Evolutionary conservation across 805 yeast species (phyloP), one percentile per base, ranked within the genome.

Genomic region (Metschnikowia henanensis): DNA sequence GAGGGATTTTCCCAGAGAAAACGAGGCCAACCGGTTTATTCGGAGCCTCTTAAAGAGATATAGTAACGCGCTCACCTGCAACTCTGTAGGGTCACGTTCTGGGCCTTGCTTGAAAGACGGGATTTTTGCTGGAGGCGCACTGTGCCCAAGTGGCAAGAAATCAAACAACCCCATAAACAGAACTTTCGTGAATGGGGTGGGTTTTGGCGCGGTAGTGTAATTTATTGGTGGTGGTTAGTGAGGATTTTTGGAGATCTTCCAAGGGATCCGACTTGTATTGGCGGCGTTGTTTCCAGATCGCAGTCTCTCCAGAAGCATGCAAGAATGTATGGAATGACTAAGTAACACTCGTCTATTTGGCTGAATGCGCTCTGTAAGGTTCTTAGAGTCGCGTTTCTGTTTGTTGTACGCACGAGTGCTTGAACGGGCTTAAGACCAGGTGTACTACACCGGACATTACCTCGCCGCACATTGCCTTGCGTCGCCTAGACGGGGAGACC

Each of bases 1-100:
- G 34, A 59, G 49, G 15, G 46, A 30, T 23, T 45, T 43, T 7
- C 60, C 42, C 29, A 55, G 57, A 15, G 75, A 50, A 51, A 80
- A 80, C 0, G 79, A 61, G 0, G 75, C 58, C 13, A 76, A 53
- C 22, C 59, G 61, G 44, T 72, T 65, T 28, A 80, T 66, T 17
- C 67, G 63, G 42, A 77, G 67, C 39, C 87, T 64, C 46, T 74
- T 73, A 64, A 75, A 84, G 58, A 80, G 68, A 57, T 84, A 84
- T 22, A 70, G 58, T 43, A 84, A 61, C 2, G 87, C 71, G 54
- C 77, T 80, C 45, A 82, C 71, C 49, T 81, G 87, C 17, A 83
- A 66, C 50, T 81, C 87, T 10, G 80, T 70, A 5, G 81, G 73
- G 10, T 35, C 49, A 7, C 39, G 34, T 4, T 34, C 32, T 8